Base-by-base conservation (phyloP, 352 stramenopile genomes). In the Globisporangium recalcitrans region DNA sequence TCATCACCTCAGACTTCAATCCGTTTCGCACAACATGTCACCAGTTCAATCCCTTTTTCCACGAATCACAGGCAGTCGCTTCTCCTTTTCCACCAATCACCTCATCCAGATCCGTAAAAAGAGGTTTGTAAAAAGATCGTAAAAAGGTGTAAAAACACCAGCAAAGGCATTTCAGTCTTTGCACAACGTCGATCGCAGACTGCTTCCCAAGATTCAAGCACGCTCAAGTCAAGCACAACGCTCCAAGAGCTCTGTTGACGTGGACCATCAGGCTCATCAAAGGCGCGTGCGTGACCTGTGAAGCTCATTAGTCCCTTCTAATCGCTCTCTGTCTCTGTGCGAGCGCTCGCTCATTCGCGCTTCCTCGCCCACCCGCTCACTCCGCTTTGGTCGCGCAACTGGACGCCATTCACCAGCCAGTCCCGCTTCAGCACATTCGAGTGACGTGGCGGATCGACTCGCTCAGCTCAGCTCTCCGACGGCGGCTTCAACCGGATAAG, bases 381-480 rank as follows among this genome's bases (percentile, higher is more conserved):
- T 53, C 47, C 13, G 13, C 24, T 34, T 21, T 21, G 16, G 10
- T 53, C 22, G 47, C 22, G 13, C 24, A 34, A 29, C 13, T n/a
- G 24, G 24, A 21, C n/a, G 47, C 5, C 38, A 2, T 21, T 21
- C 38, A 10, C 22, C 47, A 21, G 24, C n/a, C 24, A 21, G 11
- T 53, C 16, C 6, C 34, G 14, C 13, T n/a, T 22, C 6, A 52
- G 46, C 10, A 31, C 55, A n/a, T n/a, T n/a, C n/a, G 40, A 27
- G 26, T 53, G 26, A 44, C 38, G 38, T 42, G 55, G 36, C 54
- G 7, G 47, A 46, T 46, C 38, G 14, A 53, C 13, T 14, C 31
- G 24, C 22, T 22, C 22, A 31, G 14, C 22, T 27, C 53, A 22
- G 34, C 34, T 63, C 57, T 63, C 46, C 57, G 57, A 63, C 57